Evolutionary conservation across 305 asterid species (phyloP).

Genomic region (Ruellia speciosa): DNA sequence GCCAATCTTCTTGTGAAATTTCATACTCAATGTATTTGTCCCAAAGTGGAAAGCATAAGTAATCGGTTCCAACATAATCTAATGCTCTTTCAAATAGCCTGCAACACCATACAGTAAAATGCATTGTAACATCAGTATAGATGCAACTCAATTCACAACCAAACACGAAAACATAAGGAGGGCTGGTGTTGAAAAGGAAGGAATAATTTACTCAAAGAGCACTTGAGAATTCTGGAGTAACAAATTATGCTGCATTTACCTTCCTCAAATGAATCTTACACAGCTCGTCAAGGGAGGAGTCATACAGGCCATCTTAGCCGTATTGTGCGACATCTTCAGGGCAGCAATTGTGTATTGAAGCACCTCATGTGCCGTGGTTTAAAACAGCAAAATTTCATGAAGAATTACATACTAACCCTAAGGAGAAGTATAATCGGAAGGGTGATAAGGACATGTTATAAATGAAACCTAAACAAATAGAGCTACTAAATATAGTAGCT

Average conservation of each 20-base stretch:
- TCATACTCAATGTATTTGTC: conserved; percentile 92
- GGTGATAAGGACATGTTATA: conserved; percentile 38
- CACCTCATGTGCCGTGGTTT: conserved; percentile 83
- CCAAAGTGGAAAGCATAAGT: conserved; percentile 88
- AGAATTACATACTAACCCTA: conserved; percentile 53
- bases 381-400: conserved; percentile 48
- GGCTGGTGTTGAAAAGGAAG: conserved; percentile 33
- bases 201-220: conserved; percentile 61
- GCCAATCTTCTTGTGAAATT: conserved; percentile 79
- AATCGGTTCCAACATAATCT: conserved; percentile 92
- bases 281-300: conserved; percentile 66
- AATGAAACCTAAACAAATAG: conserved; percentile 34
- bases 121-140: conserved; percentile 23
- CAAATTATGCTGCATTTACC: conserved; percentile 63
- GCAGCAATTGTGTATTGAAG: conserved; percentile 69
- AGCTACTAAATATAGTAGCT: conserved; percentile 37
- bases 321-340: conserved; percentile 65
- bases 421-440: conserved; percentile 38
- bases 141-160: conserved; percentile 19
- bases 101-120: conserved; percentile 29
- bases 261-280: conserved; percentile 77
- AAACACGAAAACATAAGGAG: conserved; percentile 31
- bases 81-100: conserved; percentile 96
- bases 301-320: conserved; percentile 73
- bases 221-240: conserved; percentile 50